Base-by-base conservation (phyloP, 345 rosid genomes). In the Angophora floribunda region DNA sequence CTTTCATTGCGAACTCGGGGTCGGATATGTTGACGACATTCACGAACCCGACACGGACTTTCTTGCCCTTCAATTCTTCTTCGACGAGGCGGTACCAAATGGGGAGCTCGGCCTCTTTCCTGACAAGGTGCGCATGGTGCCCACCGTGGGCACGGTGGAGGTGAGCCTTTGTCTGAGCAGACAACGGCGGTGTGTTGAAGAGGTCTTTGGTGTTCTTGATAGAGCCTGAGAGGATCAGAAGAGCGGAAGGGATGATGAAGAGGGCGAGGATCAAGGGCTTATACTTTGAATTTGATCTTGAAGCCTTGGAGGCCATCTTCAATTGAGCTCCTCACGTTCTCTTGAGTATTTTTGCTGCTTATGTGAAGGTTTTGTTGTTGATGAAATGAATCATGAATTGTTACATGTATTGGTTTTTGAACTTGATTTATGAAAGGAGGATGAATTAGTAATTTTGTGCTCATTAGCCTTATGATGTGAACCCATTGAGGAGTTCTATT, bases 21-120 rank as follows among this genome's bases (percentile, higher is more conserved):
- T 87, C 86, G 4, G 91, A 87, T 12, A 87, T 55, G 4, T 91
- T 88, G 0, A 89, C 89, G 2, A 94, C 52, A 65, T 95, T 96
- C 7, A 97, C 96, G 4, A 94, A 89, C n/a, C 97, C 99, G 22
- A 94, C 91, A 86, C 92, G 93, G 87, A 94, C 91, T 47, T 53
- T 91, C 47, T 86, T 57, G 21, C 88, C 91, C 4, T 85, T 86
- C 51, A 90, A 84, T 59, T 90, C 92, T 50, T 89, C 85, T 49
- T 88, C 87, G 36, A 96, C 28, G 32, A 93, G 88, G 30, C 91
- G 87, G 21, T 93, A 88, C 96, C 96, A 95, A 52, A 51, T 87
- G 6, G 93, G 94, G 90, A 87, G 52, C 44, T 53, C 22, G 67
- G 88, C 8, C 88, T 86, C 32, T 1, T 65, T 7, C 26, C 79